phyloP scores from a whole-genome alignment of 805 yeast genomes.

The Spathaspora sp. region DNA sequence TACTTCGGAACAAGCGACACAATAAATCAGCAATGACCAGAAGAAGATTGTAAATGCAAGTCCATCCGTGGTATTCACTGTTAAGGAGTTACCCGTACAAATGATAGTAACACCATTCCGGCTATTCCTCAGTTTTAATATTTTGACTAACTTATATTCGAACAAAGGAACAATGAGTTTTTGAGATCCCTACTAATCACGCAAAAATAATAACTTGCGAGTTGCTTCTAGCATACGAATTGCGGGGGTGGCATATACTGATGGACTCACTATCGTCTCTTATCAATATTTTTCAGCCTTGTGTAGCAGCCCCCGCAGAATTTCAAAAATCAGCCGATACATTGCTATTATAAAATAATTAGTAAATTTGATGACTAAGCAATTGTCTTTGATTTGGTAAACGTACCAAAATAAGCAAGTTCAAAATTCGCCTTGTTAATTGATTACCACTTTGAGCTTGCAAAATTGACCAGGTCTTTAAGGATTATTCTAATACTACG shows the following conservation, averaged over 20 bases:
- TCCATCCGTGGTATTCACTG: background rate
- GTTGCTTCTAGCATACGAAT: background rate
- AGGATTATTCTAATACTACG: background rate
- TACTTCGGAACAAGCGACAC: background rate
- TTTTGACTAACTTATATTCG: background rate
- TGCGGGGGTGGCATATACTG: background rate
- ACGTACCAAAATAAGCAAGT: background rate
- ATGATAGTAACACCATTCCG: too few species aligned
- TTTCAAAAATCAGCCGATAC: background rate
- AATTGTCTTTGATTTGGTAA: background rate
- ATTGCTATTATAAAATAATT: background rate
- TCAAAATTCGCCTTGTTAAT: background rate
- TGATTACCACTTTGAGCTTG: background rate
- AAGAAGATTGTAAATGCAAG: background rate
- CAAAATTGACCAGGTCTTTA: background rate
- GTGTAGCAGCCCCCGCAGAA: background rate
- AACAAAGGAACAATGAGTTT: background rate
- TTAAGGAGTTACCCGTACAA: background rate
- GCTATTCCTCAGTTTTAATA: background rate
- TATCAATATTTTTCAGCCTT: background rate
- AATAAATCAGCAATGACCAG: background rate
- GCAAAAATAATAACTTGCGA: background rate
- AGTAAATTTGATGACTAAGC: background rate
- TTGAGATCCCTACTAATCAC: background rate
- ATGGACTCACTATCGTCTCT: background rate